phyloP scores from a whole-genome alignment of 1,139 yeast species.

The Eremothecium sinecaudum region DNA sequence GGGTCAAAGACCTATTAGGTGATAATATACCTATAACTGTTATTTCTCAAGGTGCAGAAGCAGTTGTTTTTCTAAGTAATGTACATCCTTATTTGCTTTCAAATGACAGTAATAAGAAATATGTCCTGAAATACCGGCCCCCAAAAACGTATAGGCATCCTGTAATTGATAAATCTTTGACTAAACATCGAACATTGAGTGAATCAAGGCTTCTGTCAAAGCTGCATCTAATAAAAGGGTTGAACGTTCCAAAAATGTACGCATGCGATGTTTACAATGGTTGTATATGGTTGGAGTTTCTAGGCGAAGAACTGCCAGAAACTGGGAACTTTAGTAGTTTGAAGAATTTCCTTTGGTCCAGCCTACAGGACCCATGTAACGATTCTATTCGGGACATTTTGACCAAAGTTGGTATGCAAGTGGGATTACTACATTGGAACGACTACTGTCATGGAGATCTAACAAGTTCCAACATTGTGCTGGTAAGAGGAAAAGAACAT shows the following conservation, averaged over 20 bases:
- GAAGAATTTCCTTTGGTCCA: constrained; percentile 64
- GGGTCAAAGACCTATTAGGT: constrained; percentile 36
- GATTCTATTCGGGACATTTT: constrained; percentile 38
- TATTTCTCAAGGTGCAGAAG: constrained; percentile 94
- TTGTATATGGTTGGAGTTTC: constrained; percentile 77
- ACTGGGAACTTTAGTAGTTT: constrained; percentile 45
- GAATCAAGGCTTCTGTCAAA: constrained; percentile 73
- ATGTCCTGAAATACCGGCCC: constrained; percentile 78
- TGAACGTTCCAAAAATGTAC: constrained; percentile 60
- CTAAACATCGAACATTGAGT: constrained; percentile 71
- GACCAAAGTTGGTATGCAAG: constrained; percentile 50
- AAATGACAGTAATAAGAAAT: constrained; percentile 21
- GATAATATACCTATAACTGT: constrained; percentile 43
- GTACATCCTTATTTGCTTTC: constrained; percentile 58
- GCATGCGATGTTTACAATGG: constrained; percentile 74
- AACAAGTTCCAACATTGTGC: constrained; percentile 78
- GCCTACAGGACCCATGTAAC: constrained; percentile 36
- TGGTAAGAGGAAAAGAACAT: constrained; percentile 30
- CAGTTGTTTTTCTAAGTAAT: constrained; percentile 58
- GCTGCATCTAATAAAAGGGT: constrained; percentile 41
- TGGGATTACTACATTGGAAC: constrained; percentile 63
- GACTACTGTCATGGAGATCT: constrained; percentile 92
- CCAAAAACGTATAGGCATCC: constrained; percentile 86
- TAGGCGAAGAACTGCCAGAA: constrained; percentile 45
- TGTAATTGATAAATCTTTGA: constrained; percentile 61